Conservation (phyloP, 2,329 filamentous ascomycete genomes). For the Fonsecaea erecta region DNA sequence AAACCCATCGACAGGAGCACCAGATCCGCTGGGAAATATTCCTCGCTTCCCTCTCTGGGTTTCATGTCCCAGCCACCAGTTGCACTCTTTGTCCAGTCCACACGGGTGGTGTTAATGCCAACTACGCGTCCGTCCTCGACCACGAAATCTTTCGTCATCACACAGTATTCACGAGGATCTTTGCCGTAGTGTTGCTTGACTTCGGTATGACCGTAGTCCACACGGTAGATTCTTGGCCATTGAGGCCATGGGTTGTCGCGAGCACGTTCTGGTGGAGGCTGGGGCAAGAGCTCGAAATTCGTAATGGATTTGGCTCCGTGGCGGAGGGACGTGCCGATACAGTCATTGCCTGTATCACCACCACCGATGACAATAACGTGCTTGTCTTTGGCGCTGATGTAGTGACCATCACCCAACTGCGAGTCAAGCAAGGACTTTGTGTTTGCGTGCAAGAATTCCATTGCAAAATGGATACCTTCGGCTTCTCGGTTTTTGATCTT, state of each 20-base stretch:
- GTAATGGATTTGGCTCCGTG: conserved; percentile 94
- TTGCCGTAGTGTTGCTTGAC: conserved; percentile 96
- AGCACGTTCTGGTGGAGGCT: conserved; percentile 87
- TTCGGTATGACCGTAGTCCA: conserved; percentile 97
- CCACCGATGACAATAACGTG: conserved; percentile 95
- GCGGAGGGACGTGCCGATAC: conserved; percentile 93
- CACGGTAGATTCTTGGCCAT: conserved; percentile 96
- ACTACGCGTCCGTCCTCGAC: conserved; percentile 90
- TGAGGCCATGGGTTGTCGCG: conserved; percentile 97
- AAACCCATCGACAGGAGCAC: conserved; percentile 97
- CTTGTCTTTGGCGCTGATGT: conserved; percentile 95
- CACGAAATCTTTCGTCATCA: conserved; percentile 97
- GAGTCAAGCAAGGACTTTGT: conserved; percentile 97
- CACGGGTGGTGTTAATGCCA: conserved; percentile 93
- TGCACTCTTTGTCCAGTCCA: conserved; percentile 92
- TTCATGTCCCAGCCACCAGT: conserved; percentile 98
- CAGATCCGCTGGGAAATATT: conserved; percentile 95
- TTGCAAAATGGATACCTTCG: conserved; percentile 90
- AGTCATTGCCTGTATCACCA: conserved; percentile 97
- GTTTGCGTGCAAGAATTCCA: conserved; percentile 97
- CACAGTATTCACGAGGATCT: conserved; percentile 94
- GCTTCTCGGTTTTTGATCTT: conserved; percentile 88
- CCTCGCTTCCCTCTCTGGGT: conserved; percentile 87
- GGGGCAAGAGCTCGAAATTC: conserved; percentile 94
- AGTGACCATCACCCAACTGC: conserved; percentile 77